A percentile compares a stretch with the other conserved stretches of the same genome.
These are phyloP conservation scores for Lophiotrema nucula DNA, from an alignment of 495 filamentous ascomycete genomes.

Conservation along the genomic window DNA sequence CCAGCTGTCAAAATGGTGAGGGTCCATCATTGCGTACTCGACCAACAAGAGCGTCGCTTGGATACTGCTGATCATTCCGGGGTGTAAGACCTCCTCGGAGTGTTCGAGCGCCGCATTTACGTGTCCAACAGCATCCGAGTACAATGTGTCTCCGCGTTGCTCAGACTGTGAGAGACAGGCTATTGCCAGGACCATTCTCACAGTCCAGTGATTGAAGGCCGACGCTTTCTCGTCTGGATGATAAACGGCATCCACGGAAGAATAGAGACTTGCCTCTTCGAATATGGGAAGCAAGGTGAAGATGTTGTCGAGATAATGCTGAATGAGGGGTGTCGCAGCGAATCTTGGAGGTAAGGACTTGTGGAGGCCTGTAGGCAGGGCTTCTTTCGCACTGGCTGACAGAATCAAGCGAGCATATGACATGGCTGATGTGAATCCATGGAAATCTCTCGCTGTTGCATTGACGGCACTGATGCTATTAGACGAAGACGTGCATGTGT, in stretches of 20 bases:
- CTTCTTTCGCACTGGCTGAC: constrained; percentile 66
- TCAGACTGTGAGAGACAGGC: constrained; percentile 70
- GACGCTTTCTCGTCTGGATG: constrained; percentile 59
- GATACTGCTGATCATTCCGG: constrained; percentile 76
- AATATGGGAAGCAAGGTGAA: constrained; percentile 79
- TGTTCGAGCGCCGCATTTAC: constrained; percentile 69
- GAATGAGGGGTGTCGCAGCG: constrained; percentile 62
- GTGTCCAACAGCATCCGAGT: constrained; percentile 63
- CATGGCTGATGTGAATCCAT: constrained; percentile 78
- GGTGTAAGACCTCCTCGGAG: constrained; percentile 75
- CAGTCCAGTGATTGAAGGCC: constrained; percentile 75
- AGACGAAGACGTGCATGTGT: not conserved
- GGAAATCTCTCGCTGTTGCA: constrained; percentile 87
- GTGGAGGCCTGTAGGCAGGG: constrained; percentile 55
- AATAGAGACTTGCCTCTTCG: constrained; percentile 68
- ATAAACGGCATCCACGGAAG: constrained; percentile 77
- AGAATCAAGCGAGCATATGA: constrained; percentile 83
- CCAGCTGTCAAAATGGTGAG: constrained; percentile 86
- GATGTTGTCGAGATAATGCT: constrained; percentile 80
- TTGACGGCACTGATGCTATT: constrained; percentile 68
- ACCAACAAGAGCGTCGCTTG: constrained; percentile 83
- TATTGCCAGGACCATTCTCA: constrained; percentile 87
- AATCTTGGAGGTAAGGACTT: constrained; percentile 65
- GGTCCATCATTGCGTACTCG: constrained; percentile 83
- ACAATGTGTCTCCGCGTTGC: constrained; percentile 60